Evolutionary conservation across 2,329 filamentous ascomycete genomes (phyloP), one percentile per base, ranked within the genome.

Genomic region (Calonectria pauciramosa): DNA sequence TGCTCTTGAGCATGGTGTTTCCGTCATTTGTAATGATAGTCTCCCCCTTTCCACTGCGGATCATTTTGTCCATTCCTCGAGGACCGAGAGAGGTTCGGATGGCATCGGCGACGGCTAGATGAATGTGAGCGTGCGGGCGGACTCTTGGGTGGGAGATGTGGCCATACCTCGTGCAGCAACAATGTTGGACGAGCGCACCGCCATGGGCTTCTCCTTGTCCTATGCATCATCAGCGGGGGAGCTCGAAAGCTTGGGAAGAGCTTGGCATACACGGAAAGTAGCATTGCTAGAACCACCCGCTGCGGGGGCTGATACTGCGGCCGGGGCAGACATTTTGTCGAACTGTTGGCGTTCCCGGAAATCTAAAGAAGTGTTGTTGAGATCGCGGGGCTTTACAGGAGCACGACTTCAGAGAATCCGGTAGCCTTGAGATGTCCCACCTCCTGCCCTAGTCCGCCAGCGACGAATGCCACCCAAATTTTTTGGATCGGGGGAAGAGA

Each of bases 21-120:
- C 97, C 97, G 87, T 99, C 97, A 90, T 99, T 99, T 83, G 97
- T 99, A 88, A 99, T 99, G 86, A 99, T 97, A 73, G 96, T 98
- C 87, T 98, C 95, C 88, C 96, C 97, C 88, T 95, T 98, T 85
- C 96, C 95, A 75, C 94, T 97, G 90, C 97, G 94, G 82, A 99
- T 99, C 96, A 98, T 98, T 90, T 98, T 98, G 89, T 98, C 96
- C 96, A 98, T 98, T 84, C 97, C 97, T 86, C 97, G 93, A 79
- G 97, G 97, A 78, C 97, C 97, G 80, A 99, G 91, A 76, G 97
- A 99, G 34, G 96, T 99, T 90, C 97, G 92, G 85, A 99, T 97
- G 80, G 97, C 97, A 91, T 99, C 97, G 85, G 97, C 94, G 84
- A 99, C 96, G 84, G 97, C 97, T 97, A 75, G 74, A 66, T 59